These are phyloP conservation scores for Barnettozyma wickerhamii DNA, from an alignment of 805 yeast species.

Conservation along the genomic window DNA sequence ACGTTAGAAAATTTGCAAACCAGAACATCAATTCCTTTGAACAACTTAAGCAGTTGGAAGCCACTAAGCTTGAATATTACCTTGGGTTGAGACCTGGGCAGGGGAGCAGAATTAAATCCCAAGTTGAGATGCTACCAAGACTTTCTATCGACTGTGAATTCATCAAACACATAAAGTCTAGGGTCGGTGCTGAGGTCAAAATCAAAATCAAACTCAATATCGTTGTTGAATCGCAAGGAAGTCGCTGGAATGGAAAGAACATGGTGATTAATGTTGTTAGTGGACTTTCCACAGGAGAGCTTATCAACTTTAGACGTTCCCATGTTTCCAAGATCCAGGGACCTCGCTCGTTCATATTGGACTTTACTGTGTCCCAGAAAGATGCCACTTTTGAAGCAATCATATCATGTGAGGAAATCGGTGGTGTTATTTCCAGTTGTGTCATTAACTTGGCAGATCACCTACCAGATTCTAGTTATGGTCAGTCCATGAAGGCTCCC, in stretches of 20 bases:
- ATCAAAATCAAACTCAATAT: constrained; percentile 20
- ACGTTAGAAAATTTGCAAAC: constrained; percentile 34
- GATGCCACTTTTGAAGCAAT: constrained; percentile 26
- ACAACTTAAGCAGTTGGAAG: constrained; percentile 27
- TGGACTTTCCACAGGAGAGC: constrained; percentile 28
- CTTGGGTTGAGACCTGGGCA: constrained; percentile 38
- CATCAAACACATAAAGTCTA: constrained; percentile 9
- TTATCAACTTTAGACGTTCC: constrained; percentile 43
- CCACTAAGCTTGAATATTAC: constrained; percentile 36
- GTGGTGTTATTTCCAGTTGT: constrained; percentile 22
- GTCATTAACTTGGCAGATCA: constrained; percentile 7
- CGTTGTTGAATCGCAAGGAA: constrained; percentile 12
- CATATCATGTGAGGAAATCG: constrained; percentile 37
- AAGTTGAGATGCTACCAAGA: constrained; percentile 34
- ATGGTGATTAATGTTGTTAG: constrained; percentile 30
- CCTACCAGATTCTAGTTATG: not conserved
- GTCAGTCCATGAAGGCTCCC: not conserved
- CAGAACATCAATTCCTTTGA: constrained; percentile 31
- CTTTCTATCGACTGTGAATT: constrained; percentile 23
- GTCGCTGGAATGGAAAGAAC: constrained; percentile 31
- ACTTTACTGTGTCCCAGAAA: constrained; percentile 16
- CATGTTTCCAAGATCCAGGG: constrained; percentile 23
- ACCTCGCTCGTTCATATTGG: constrained; percentile 27
- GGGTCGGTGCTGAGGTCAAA: constrained; percentile 17
- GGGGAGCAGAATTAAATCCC: constrained; percentile 34